Base-by-base conservation (phyloP, 805 yeast genomes). In the Wickerhamiella bombiphila region DNA sequence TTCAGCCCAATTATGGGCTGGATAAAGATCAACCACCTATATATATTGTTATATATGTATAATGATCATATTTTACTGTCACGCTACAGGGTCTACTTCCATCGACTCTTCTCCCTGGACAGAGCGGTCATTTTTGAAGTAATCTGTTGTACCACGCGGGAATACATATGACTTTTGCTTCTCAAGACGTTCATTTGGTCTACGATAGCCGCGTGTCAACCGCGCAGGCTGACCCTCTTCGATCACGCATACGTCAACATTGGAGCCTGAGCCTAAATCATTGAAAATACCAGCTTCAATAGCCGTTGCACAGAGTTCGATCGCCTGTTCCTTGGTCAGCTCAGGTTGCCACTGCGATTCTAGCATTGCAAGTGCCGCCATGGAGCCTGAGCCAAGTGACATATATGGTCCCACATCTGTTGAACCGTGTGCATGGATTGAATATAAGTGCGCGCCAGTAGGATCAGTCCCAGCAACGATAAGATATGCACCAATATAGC, bases 381-480 rank as follows among this genome's bases (percentile, higher is more conserved):
- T 69, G 16, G 96, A 85, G 45, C 98, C 98, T 3, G 96, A 85
- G 9, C 98, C 98, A 47, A 91, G 66, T 5, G 96, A 76, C 59
- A 78, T 80, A 59, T 85, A 91, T 52, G 74, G 81, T 5, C 97
- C 97, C 44, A 88, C 80, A 60, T 91, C 98, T 11, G 97, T 86
- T 5, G 95, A 83, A 15, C 98, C 98, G 57, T 91, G 98, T 3
- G 98, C 98, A 51, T 91, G 97, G 29, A 88, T 79, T 1, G 94
- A 76, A 58, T 82, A 77, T 53, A 91, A 66, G 54, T 85, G 93
- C 2, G 95, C 80, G 13, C 98, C 98, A 1, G 95, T 81, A 29
- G 97, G 93, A 56, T 91, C 98, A 21, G 74, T 80, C 42, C 98
- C 98, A 0, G 96, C 98, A n/a, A 91, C 93, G 64, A 91, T 93